Base-by-base conservation (phyloP, 495 filamentous ascomycete species). In the Pseudoneurospora amorphoporcata region DNA sequence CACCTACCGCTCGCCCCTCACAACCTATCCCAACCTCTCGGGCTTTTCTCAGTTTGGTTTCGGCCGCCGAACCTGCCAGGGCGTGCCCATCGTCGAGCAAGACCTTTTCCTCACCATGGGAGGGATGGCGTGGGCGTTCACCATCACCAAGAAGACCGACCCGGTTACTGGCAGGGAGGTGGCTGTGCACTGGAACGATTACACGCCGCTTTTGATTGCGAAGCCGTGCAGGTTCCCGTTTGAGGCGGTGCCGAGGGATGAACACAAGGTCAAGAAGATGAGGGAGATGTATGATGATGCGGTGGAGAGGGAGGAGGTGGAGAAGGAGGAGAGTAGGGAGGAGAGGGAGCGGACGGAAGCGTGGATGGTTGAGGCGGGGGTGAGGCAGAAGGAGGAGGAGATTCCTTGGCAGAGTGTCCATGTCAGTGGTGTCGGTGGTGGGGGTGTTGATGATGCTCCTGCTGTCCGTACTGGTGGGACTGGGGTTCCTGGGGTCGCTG, bases 41-140 rank as follows among this genome's bases (percentile, higher is more conserved):
- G 85, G 85, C 69, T 85, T 82, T 76, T 87, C 84, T 37, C 83
- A 86, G 68, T 90, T 90, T 76, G 88, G 89, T 3, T 90, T 87
- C 77, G 89, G 89, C 1, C 83, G 87, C 2, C 84, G 89, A 32
- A 85, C 83, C 7, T 91, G 89, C 78, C 86, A 87, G 69, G 89
- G 89, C 6, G 75, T 86, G 39, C 82, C 83, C 39, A 81, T 90
- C 70, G 87, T 87, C 8, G 84, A 86, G 65, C 84, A 86, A 73
- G 86, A 88, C 69, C 75, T 90, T 8, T 85, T 87, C 74, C 83
- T 89, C 4, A 79, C 82, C 53, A 87, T 90, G 81, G 87, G 87
- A 69, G 85, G 87, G 8, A 78, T 90, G 73, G 83, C 86, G 8
- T 90, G 89, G 89, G 84, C 85, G 0, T 87, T 87, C 73, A 74